Percentiles rank a stretch among this genome's conserved stretches.
Conservation (phyloP, 225 moss, liverwort and hornwort species). For the Pseudisothecium myosuroides region DNA sequence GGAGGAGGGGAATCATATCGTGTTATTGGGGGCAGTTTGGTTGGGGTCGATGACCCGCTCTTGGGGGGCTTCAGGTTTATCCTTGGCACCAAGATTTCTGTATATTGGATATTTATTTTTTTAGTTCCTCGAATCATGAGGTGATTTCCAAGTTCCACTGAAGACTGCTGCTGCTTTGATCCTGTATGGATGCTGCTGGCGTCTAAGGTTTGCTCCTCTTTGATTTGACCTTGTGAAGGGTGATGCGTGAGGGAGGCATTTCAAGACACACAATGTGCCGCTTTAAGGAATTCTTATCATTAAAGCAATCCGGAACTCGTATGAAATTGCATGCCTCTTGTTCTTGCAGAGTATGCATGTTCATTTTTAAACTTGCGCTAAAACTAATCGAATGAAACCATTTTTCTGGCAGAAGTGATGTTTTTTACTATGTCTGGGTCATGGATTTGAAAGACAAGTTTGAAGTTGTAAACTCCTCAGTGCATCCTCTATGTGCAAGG, state of each 20-base stretch:
- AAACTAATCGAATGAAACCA: background rate
- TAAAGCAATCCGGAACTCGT: background rate
- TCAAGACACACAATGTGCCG: background rate
- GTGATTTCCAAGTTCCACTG: conserved; percentile 13
- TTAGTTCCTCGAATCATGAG: conserved; percentile 40
- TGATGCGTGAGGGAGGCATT: background rate
- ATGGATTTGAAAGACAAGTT: background rate
- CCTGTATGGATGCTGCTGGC: background rate
- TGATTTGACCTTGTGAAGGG: background rate
- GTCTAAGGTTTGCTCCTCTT: background rate
- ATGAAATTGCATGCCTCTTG: background rate
- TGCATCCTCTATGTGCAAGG: background rate
- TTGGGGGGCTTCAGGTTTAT: conserved; percentile 5
- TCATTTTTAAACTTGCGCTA: background rate
- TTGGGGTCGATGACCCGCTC: conserved; percentile 9
- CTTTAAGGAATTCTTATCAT: background rate
- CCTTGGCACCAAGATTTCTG: conserved; percentile 27
- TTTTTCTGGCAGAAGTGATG: background rate
- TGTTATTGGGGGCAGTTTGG: background rate
- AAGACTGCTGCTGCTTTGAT: background rate
- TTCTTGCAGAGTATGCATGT: background rate
- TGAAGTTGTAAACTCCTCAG: background rate
- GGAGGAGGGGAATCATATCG: background rate
- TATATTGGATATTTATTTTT: conserved; percentile 43
- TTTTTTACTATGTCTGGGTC: background rate